Percentiles rank a stretch among this genome's conserved stretches.
These are phyloP conservation scores for Letharia columbiana DNA, from an alignment of 495 filamentous ascomycete species.

Conservation along the genomic window DNA sequence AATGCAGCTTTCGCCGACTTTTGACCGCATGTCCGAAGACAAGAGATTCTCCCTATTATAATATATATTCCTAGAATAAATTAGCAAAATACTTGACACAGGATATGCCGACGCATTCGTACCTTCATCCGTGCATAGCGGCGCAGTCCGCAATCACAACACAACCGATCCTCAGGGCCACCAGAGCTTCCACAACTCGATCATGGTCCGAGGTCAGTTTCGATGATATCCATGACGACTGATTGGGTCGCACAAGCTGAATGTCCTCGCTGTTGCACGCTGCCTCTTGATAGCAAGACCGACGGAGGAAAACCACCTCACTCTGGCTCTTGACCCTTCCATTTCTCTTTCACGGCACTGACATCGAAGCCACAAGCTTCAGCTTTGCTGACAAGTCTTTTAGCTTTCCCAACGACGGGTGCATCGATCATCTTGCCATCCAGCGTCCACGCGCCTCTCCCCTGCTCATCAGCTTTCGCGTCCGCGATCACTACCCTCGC, in stretches of 20 bases:
- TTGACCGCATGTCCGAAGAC: too few species aligned
- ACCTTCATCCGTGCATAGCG: neutral
- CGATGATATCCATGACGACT: neutral
- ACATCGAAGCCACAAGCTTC: conserved; percentile 67
- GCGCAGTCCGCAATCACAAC: neutral
- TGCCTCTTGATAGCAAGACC: neutral
- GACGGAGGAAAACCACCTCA: conserved; percentile 26
- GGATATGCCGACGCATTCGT: neutral
- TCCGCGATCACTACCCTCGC: conserved; percentile 67
- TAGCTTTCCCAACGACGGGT: conserved; percentile 76
- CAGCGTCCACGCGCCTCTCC: conserved; percentile 78
- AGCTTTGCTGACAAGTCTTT: conserved; percentile 60
- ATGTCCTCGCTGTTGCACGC: neutral
- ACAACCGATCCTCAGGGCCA: neutral
- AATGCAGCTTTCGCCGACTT: too few species aligned
- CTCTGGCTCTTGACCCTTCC: conserved; percentile 61
- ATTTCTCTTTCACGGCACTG: conserved; percentile 51
- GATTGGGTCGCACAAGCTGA: neutral
- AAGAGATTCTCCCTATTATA: neutral
- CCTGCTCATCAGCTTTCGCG: conserved; percentile 63
- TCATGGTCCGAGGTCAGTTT: neutral
- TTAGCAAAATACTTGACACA: neutral
- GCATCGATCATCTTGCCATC: conserved; percentile 94
- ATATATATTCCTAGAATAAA: neutral
- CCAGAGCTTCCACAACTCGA: neutral